Base-by-base conservation (phyloP, 1,284 basidiomycete species). In the Gymnopus androsaceus region DNA sequence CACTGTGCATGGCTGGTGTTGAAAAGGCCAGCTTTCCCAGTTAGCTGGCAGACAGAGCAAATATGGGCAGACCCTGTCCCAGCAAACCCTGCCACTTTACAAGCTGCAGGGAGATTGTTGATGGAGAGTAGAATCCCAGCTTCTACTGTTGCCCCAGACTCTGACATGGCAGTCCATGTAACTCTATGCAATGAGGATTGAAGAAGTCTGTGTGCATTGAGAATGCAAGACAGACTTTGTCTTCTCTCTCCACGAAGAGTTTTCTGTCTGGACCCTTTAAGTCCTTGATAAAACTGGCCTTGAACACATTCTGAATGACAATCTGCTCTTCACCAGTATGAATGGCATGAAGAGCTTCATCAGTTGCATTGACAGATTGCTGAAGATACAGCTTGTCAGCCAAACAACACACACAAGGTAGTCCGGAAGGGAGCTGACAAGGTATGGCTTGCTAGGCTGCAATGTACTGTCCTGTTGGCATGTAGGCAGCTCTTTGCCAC, bases 231-330 rank as follows among this genome's bases (percentile, higher is more conserved):
- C 60, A 50, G 38, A 60, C 44, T 19, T 62, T 56, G 8, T 50
- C 51, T 14, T 54, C 59, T 14, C 60, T 21, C 7, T 66, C 52
- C 17, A 65, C 48, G 54, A 67, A 67, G 4, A 64, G 57, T 33
- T 54, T 45, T 4, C 61, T 58, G 21, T 49, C 41, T 5, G 65
- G 63, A 1, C 63, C 63, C 28, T 55, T 11, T 37, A 67, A 66
- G 1, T 37, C 40, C 19, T 48, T 45, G 37, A 66, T 47, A 36
- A 64, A 64, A 5, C 56, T 41, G 3, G 59, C 59, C 3, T 67
- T 17, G 37, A 63, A 64, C 19, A 57, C 31, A 14, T 41, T 27
- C 8, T 41, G 27, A 3, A 40, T 25, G 15, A 12, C 15, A 17
- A n/a, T 19, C 15, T 3, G 23, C 14, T 37, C 25, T 27, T 46